Percentiles rank a stretch among this genome's conserved stretches.
phyloP scores from a whole-genome alignment of 169 alveolate genomes.

The Cryptosporidium muris region DNA sequence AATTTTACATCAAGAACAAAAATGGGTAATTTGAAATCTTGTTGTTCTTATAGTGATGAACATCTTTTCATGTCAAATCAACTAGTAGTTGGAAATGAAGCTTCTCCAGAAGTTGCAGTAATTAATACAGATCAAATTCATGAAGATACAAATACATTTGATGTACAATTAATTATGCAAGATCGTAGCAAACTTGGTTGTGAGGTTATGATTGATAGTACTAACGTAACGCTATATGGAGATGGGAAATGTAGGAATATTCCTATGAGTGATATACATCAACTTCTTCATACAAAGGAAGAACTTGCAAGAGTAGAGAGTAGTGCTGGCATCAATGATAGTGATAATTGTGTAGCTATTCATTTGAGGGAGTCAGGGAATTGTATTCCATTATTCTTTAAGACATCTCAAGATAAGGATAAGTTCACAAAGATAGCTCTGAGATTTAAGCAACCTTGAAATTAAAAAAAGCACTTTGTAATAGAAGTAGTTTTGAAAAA shows the following conservation, averaged over 20 bases:
- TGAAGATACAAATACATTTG: slow-evolving; percentile 30
- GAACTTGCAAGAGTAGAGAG: slow-evolving; percentile 85
- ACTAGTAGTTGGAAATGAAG: slow-evolving; percentile 58
- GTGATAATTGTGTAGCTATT: slow-evolving; percentile 82
- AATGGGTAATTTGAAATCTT: slow-evolving; percentile 69
- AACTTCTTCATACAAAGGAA: slow-evolving; percentile 81
- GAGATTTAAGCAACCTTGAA: slow-evolving; percentile 27
- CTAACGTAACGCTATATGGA: slow-evolving; percentile 57
- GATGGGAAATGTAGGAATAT: slow-evolving; percentile 69
- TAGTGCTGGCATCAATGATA: slow-evolving; percentile 79
- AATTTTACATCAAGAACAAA: neutral
- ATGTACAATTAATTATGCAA: slow-evolving; percentile 61
- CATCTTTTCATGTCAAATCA: slow-evolving; percentile 62
- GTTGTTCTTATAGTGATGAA: slow-evolving; percentile 68
- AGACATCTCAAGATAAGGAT: slow-evolving; percentile 80
- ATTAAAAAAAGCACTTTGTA: neutral
- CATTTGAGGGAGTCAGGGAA: slow-evolving; percentile 86
- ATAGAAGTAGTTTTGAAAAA: no score
- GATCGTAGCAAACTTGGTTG: slow-evolving; percentile 66
- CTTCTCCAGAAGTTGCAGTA: slow-evolving; percentile 1
- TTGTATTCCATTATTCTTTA: slow-evolving; percentile 85
- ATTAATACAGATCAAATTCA: slow-evolving; percentile 40
- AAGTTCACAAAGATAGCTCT: slow-evolving; percentile 73
- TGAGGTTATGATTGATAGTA: slow-evolving; percentile 57
- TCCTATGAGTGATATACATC: slow-evolving; percentile 62